phyloP scores from a whole-genome alignment of 768 basidiomycete species.

The Lentinus tigrinus region DNA sequence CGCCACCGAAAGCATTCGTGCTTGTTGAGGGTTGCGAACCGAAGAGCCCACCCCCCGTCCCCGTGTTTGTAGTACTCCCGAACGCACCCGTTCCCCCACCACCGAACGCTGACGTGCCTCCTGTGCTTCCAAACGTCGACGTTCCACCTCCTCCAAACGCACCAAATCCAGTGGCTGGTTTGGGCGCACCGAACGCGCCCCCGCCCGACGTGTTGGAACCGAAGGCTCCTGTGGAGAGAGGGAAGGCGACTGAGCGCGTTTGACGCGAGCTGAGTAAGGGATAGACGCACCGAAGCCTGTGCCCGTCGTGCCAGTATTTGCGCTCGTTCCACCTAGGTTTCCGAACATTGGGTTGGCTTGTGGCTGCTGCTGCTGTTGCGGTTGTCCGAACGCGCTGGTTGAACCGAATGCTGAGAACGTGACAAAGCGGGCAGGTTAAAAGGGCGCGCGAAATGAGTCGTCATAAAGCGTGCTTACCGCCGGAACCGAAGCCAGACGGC shows the following conservation, averaged over 20 bases:
- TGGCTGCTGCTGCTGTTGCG: conserved; percentile 33
- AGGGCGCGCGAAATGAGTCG: conserved; percentile 21
- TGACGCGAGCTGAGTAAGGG: conserved; percentile 8
- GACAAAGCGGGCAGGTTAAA: conserved; percentile 13
- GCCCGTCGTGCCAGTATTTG: conserved; percentile 30
- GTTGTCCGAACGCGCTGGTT: conserved; percentile 54
- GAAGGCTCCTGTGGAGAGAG: conserved; percentile 36
- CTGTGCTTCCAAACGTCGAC: conserved; percentile 45
- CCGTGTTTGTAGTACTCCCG: conserved; percentile 5
- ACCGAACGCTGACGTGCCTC: conserved; percentile 42
- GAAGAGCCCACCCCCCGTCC: conserved; percentile 32
- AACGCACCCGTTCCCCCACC: conserved; percentile 17
- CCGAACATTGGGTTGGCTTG: conserved; percentile 84
- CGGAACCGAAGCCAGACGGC: conserved; percentile 60
- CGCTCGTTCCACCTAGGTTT: conserved; percentile 40
- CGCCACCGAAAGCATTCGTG: conserved; percentile 34
- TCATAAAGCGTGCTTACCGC: conserved; percentile 51
- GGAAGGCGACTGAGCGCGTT: too few species aligned
- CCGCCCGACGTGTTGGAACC: conserved; percentile 33
- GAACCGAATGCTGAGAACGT: conserved; percentile 31
- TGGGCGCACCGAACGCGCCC: conserved; percentile 57
- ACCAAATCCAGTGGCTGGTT: conserved; percentile 75
- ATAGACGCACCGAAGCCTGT: conserved; percentile 36
- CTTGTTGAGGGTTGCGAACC: conserved; percentile 30
- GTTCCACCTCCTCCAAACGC: conserved; percentile 65